phyloP scores from a whole-genome alignment of 129 eudicot species.

The Lonicera japonica region DNA sequence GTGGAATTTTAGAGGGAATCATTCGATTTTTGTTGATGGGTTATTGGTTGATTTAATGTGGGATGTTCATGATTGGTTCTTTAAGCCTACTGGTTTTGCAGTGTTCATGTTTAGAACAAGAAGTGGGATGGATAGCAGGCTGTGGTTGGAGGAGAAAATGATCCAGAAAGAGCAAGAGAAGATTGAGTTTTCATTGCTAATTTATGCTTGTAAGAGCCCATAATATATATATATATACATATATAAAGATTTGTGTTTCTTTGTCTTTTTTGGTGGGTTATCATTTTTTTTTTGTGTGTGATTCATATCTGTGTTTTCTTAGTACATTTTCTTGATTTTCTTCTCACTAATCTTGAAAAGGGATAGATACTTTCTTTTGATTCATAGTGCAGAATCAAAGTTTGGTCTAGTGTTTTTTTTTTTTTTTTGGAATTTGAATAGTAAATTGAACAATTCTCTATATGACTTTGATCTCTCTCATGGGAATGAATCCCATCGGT shows the following conservation, averaged over 20 bases:
- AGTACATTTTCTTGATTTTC: background rate
- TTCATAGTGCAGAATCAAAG: conserved; percentile 1
- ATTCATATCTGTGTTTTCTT: background rate
- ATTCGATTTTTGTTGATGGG: conserved; percentile 80
- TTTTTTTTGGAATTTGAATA: background rate
- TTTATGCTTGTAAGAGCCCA: conserved; percentile 58
- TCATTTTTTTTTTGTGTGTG: too few relatives aligned
- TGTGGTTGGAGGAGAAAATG: conserved; percentile 72
- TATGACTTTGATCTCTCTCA: background rate
- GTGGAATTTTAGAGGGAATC: conserved; percentile 95
- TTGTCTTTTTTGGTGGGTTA: background rate
- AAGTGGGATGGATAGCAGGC: conserved; percentile 65
- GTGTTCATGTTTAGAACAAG: conserved; percentile 76
- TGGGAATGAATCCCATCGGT: background rate
- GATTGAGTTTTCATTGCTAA: conserved; percentile 53
- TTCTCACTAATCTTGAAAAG: conserved; percentile 4
- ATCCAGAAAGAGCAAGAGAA: conserved; percentile 42
- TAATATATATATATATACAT: too few relatives aligned
- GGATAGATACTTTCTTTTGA: conserved; percentile 8
- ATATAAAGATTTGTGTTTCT: conserved; percentile 1
- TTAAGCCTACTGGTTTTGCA: conserved; percentile 43
- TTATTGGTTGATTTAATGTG: conserved; percentile 84
- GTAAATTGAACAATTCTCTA: background rate
- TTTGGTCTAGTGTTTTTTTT: conserved; percentile 1
- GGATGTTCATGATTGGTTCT: conserved; percentile 97